These are phyloP conservation scores for Massarina eburnea DNA, from an alignment of 2,329 filamentous ascomycete genomes.

Conservation along the genomic window DNA sequence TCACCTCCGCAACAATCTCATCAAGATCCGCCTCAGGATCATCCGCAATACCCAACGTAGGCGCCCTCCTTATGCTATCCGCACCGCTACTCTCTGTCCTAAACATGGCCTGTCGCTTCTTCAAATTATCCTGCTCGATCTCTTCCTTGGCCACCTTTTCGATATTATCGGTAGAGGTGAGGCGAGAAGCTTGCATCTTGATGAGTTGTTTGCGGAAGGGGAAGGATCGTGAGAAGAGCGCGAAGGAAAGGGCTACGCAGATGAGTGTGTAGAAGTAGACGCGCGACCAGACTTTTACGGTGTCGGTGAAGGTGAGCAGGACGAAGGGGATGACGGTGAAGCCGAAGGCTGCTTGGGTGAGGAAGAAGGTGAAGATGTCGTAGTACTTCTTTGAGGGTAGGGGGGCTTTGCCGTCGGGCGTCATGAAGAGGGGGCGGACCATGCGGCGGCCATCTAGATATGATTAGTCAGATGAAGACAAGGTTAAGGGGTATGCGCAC, in stretches of 20 bases:
- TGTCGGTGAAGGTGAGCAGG: slow-evolving; percentile 71
- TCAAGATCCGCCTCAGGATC: slow-evolving; percentile 76
- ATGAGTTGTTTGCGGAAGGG: slow-evolving; percentile 56
- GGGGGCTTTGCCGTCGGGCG: slow-evolving; percentile 63
- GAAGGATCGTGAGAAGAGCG: slow-evolving; percentile 78
- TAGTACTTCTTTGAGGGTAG: slow-evolving; percentile 78
- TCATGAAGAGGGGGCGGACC: slow-evolving; percentile 89
- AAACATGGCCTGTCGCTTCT: slow-evolving; percentile 35
- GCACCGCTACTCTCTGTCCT: slow-evolving; percentile 61
- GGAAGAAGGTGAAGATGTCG: slow-evolving; percentile 72
- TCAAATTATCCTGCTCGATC: slow-evolving; percentile 25
- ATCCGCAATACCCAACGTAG: slow-evolving; percentile 74
- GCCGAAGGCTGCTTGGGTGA: slow-evolving; percentile 79
- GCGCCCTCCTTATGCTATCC: slow-evolving; percentile 53
- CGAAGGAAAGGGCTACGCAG: slow-evolving; percentile 64
- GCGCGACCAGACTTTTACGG: slow-evolving; percentile 74
- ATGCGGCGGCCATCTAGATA: slow-evolving; percentile 79
- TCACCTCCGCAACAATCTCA: slow-evolving; percentile 75
- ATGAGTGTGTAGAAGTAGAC: slow-evolving; percentile 87
- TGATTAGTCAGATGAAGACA: slow-evolving; percentile 7
- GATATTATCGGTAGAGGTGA: slow-evolving; percentile 26
- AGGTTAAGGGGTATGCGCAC: slow-evolving; percentile 57
- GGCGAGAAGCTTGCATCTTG: slow-evolving; percentile 30
- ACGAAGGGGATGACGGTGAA: slow-evolving; percentile 86
- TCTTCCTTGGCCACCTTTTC: slow-evolving; percentile 39